Evolutionary conservation across 768 basidiomycete species (phyloP).

Genomic region (Calvatia gigantea): DNA sequence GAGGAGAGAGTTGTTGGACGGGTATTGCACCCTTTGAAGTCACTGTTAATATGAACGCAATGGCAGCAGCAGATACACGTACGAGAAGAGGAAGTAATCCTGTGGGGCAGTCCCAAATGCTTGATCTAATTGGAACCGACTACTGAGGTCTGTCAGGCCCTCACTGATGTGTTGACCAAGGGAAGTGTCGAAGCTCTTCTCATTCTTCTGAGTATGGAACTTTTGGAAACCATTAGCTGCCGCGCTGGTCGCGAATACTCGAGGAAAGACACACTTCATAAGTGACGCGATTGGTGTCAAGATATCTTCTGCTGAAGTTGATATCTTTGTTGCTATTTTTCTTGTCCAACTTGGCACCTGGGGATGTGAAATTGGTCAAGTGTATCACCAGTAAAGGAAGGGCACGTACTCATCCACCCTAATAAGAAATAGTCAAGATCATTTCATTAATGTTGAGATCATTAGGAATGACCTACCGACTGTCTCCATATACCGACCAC

Average conservation of each 20-base stretch:
- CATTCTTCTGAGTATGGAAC: constrained; percentile 62
- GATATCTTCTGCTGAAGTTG: constrained; percentile 66
- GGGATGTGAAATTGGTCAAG: constrained; percentile 1
- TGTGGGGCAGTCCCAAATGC: constrained; percentile 72
- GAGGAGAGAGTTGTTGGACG: constrained; percentile 57
- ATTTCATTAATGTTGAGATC: not conserved
- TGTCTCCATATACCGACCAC: constrained; percentile 92
- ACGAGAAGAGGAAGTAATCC: constrained; percentile 68
- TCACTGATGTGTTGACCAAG: constrained; percentile 49
- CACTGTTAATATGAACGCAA: not conserved
- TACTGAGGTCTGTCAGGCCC: constrained; percentile 50
- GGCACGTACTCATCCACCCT: constrained; percentile 63
- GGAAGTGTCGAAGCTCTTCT: constrained; percentile 57
- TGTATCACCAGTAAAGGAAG: not conserved
- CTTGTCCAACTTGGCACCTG: constrained; percentile 47
- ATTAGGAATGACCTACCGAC: constrained; percentile 47
- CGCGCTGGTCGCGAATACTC: not conserved
- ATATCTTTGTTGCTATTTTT: constrained; percentile 43
- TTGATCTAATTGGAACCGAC: constrained; percentile 58
- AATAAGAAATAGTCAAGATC: not conserved
- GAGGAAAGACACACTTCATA: constrained; percentile 47
- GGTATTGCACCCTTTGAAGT: constrained; percentile 50
- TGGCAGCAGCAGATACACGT: constrained; percentile 13
- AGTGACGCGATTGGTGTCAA: constrained; percentile 77
- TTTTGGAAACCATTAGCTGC: constrained; percentile 21